Conservation (phyloP, 768 basidiomycete genomes). For the Termitomyces sp. region DNA sequence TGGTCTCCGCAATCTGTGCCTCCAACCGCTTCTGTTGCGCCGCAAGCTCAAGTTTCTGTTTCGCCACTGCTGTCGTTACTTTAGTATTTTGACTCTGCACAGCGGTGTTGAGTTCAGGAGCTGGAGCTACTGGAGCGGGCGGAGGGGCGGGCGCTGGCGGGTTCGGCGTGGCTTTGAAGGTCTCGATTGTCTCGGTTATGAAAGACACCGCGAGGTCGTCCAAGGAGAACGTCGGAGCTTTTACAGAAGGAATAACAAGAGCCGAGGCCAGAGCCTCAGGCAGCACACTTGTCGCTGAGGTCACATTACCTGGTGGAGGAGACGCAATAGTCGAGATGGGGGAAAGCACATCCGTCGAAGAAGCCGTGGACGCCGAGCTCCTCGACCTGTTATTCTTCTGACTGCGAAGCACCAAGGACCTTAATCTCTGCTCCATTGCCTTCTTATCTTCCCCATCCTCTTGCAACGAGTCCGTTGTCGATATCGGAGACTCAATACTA, state of each 20-base stretch:
- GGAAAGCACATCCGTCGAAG: neutral
- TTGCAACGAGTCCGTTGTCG: neutral
- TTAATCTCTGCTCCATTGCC: slow-evolving; percentile 38
- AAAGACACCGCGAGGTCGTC: slow-evolving; percentile 56
- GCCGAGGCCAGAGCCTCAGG: neutral
- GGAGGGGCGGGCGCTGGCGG: slow-evolving; percentile 3
- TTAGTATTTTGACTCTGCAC: neutral
- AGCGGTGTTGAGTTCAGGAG: too few species aligned
- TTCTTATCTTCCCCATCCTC: slow-evolving; percentile 20
- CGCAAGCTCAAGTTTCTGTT: slow-evolving; percentile 31
- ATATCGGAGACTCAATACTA: neutral
- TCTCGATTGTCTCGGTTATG: slow-evolving; percentile 54
- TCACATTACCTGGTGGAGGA: neutral
- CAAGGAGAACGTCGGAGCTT: slow-evolving; percentile 26
- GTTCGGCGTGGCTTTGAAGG: slow-evolving; percentile 26
- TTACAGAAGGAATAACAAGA: slow-evolving; percentile 12
- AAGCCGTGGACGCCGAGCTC: neutral
- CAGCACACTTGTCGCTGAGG: neutral
- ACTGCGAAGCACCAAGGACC: slow-evolving; percentile 37
- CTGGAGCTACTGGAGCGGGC: neutral
- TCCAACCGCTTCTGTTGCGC: slow-evolving; percentile 46
- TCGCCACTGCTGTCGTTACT: neutral
- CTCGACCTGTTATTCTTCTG: slow-evolving; percentile 25
- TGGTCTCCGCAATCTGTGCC: slow-evolving; percentile 50
- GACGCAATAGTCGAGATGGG: neutral